A percentile compares a stretch with the other conserved stretches of the same genome.
These are phyloP conservation scores for Ceratobasidium sp. DNA, from an alignment of 1,284 basidiomycete species.

Conservation along the genomic window DNA sequence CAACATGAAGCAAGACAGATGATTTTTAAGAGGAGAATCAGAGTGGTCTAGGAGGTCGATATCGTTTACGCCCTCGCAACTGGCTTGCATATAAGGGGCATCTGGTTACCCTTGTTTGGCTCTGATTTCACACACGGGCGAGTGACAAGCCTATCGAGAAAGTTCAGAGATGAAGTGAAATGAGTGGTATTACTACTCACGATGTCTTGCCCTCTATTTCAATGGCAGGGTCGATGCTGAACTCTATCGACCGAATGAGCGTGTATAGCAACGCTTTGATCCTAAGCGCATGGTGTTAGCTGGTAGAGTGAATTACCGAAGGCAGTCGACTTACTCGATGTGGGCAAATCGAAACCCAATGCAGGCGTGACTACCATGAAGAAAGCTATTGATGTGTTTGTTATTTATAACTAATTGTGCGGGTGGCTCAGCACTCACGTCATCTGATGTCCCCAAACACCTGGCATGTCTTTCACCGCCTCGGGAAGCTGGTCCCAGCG, in stretches of 20 bases:
- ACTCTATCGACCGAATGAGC: conserved; percentile 25
- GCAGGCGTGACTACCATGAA: not conserved
- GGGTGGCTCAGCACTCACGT: conserved; percentile 10
- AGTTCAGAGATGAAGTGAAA: not conserved
- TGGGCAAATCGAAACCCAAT: conserved; percentile 19
- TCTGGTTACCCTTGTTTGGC: conserved; percentile 23
- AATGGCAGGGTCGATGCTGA: conserved; percentile 11
- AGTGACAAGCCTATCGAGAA: conserved; percentile 27
- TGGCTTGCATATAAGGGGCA: conserved; percentile 25
- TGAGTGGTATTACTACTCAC: not conserved
- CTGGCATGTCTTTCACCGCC: conserved; percentile 40
- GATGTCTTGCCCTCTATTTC: conserved; percentile 13
- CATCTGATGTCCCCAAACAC: conserved; percentile 28
- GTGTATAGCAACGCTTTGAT: conserved; percentile 35
- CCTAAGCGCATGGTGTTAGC: not conserved
- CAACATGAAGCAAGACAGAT: no score
- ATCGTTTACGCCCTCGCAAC: not conserved
- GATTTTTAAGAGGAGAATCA: no score
- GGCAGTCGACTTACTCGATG: conserved; percentile 19
- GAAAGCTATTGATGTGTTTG: conserved; percentile 5
- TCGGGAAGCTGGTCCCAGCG: conserved; percentile 44
- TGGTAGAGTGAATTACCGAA: not conserved
- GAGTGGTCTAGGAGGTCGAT: no score
- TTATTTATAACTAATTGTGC: not conserved
- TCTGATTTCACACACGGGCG: conserved; percentile 33